A percentile compares a stretch with the other conserved stretches of the same genome.
Evolutionary conservation across 768 basidiomycete species (phyloP).

Genomic region (Boletus insuetus): DNA sequence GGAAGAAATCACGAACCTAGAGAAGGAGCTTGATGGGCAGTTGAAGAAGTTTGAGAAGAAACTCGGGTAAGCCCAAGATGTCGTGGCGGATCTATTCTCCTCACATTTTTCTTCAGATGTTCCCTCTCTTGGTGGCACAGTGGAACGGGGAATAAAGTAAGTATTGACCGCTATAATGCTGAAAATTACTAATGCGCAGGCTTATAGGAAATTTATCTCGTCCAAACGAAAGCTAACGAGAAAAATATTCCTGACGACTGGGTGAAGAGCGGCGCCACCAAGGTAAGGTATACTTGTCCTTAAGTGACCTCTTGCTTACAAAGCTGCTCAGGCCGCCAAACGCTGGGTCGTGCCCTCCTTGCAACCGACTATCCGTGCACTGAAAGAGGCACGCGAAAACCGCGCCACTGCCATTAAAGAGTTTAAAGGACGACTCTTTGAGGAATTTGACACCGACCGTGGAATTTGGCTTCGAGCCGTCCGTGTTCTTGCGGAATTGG

Average conservation of each 20-base stretch:
- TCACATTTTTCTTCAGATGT: constrained; percentile 36
- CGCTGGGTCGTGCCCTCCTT: constrained; percentile 81
- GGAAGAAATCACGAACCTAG: constrained; percentile 66
- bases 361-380: constrained; percentile 63
- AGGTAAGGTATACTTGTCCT: constrained; percentile 44
- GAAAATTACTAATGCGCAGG: constrained; percentile 1
- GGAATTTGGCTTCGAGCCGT: constrained; percentile 80
- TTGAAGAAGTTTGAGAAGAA: constrained; percentile 65
- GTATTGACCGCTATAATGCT: background rate
- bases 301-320: background rate
- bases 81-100: constrained; percentile 7
- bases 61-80: constrained; percentile 48
- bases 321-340: constrained; percentile 50
- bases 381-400: constrained; percentile 94
- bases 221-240: constrained; percentile 63
- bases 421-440: constrained; percentile 77
- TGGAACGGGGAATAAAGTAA: constrained; percentile 76
- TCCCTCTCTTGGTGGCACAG: constrained; percentile 72
- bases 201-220: constrained; percentile 81
- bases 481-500: constrained; percentile 89
- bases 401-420: constrained; percentile 74
- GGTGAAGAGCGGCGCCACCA: constrained; percentile 77
- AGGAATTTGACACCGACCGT: constrained; percentile 80
- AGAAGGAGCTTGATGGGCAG: constrained; percentile 66
- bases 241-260: constrained; percentile 78